These are phyloP conservation scores for Austroboletus novae-zelandiae DNA, from an alignment of 1,284 basidiomycete species.

Conservation along the genomic window DNA sequence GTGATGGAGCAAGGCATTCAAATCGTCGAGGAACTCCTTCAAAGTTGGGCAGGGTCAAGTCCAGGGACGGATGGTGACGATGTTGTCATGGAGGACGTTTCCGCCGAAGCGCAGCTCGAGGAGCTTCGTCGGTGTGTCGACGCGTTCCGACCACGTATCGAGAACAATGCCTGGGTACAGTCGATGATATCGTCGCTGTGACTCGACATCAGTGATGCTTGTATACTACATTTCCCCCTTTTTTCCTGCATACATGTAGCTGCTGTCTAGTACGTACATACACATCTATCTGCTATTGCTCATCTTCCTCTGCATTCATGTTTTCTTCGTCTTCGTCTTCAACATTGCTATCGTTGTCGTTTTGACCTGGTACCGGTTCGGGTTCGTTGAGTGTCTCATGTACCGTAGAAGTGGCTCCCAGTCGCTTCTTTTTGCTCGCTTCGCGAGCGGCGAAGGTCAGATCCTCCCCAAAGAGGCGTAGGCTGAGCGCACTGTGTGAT, in stretches of 20 bases:
- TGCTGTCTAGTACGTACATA: constrained; percentile 18
- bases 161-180: constrained; percentile 66
- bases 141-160: constrained; percentile 65
- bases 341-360: constrained; percentile 5
- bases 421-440: constrained; percentile 29
- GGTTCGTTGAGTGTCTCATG: constrained; percentile 1
- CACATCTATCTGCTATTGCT: constrained; percentile 8
- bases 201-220: background rate
- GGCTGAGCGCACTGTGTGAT: constrained; percentile 60
- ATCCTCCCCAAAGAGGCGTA: constrained; percentile 78
- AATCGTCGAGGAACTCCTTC: constrained; percentile 79
- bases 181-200: constrained; percentile 51
- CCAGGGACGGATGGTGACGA: constrained; percentile 48
- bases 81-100: constrained; percentile 53
- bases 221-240: background rate
- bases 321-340: constrained; percentile 9
- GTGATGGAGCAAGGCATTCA: constrained; percentile 77
- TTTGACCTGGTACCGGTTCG: constrained; percentile 5
- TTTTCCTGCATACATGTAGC: constrained; percentile 1
- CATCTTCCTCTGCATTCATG: constrained; percentile 10
- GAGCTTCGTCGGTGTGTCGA: constrained; percentile 66
- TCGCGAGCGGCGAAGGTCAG: constrained; percentile 56
- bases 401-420: background rate
- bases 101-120: constrained; percentile 59
- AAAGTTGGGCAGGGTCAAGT: constrained; percentile 59